These are phyloP conservation scores for Lecanosticta acicola DNA, from an alignment of 2,329 filamentous ascomycete genomes.

Conservation along the genomic window DNA sequence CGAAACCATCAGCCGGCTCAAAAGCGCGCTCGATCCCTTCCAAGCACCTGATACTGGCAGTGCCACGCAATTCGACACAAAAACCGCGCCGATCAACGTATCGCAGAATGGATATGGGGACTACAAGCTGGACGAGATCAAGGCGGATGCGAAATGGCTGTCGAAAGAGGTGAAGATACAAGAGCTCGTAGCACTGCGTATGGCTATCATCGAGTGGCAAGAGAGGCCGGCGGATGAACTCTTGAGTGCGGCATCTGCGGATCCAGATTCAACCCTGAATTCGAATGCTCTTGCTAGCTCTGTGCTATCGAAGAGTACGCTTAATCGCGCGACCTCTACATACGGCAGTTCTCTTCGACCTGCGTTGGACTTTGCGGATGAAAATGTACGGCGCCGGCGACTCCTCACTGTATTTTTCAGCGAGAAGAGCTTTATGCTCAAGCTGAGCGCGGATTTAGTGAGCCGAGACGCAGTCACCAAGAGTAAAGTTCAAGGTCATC, in stretches of 20 bases:
- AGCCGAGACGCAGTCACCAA: conserved; percentile 19
- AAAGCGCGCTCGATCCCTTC: conserved; percentile 64
- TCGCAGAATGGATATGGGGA: conserved; percentile 60
- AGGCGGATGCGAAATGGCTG: conserved; percentile 80
- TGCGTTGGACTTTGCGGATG: conserved; percentile 18
- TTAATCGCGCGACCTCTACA: conserved; percentile 14
- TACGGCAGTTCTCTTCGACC: conserved; percentile 6
- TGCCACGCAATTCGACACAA: conserved; percentile 66
- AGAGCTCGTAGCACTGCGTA: conserved; percentile 72
- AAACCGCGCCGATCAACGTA: conserved; percentile 80
- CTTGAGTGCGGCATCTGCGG: conserved; percentile 39
- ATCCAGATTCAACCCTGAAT: conserved; percentile 4
- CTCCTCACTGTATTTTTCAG: conserved; percentile 25
- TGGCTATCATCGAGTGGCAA: conserved; percentile 80
- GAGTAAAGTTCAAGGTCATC: conserved; percentile 9
- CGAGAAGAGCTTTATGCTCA: conserved; percentile 23
- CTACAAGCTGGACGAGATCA: conserved; percentile 72
- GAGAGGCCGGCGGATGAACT: conserved; percentile 68
- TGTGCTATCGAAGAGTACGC: conserved; percentile 12
- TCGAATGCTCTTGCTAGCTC: conserved; percentile 10
- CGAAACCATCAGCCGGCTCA: conserved; percentile 63
- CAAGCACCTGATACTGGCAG: conserved; percentile 46
- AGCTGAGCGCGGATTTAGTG: conserved; percentile 19
- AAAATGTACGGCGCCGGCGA: conserved; percentile 27
- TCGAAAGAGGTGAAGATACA: conserved; percentile 72